Evolutionary conservation across 2,329 filamentous ascomycete species (phyloP), one percentile per base, ranked within the genome.

Genomic region (Colletotrichum salicis): DNA sequence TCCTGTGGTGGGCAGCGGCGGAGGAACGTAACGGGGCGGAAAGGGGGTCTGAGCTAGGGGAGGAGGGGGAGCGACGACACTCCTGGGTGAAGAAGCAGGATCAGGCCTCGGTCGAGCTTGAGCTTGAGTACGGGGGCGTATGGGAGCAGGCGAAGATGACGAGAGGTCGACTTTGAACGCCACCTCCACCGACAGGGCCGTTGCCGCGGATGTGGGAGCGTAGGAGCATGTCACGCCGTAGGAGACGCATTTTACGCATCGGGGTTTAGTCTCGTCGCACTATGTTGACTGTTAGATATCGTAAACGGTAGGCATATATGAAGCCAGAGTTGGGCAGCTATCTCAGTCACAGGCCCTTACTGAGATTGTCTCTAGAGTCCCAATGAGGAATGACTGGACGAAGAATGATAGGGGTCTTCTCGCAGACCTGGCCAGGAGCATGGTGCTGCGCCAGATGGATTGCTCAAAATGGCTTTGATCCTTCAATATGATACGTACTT

Each of bases 181-280:
- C 11, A 55, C 57, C 58, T 67, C 65, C n/a, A 68, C 65, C 1
- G 65, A 63, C 6, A 68, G 73, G 70, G 5, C 77, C 77, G 12
- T 79, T 75, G 55, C 77, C 31, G 73, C 75, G 19, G 72, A 65
- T 13, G 70, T 65, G 60, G 77, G 72, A 10, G 83, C 80, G 73
- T 87, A 89, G 67, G 82, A 82, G 78, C 87, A 89, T 10, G 81
- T 77, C 4, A 88, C 84, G 19, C 86, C 83, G 64, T 83, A 87
- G 2, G 79, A 74, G 12, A 78, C 60, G 74, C 88, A 90, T 69
- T 84, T 86, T 41, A 80, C 78, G 74, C 88, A 90, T 1, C 76
- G 73, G 0, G 88, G 88, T 52, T 81, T 85, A 3, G 19, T 22
- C 8, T 48, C 41, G 41, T 48, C 41, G 41, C 41, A 48, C 41